Evolutionary conservation across 2,329 filamentous ascomycete genomes (phyloP), one percentile per base, ranked within the genome.

Genomic region (Xylaria hypoxylon): DNA sequence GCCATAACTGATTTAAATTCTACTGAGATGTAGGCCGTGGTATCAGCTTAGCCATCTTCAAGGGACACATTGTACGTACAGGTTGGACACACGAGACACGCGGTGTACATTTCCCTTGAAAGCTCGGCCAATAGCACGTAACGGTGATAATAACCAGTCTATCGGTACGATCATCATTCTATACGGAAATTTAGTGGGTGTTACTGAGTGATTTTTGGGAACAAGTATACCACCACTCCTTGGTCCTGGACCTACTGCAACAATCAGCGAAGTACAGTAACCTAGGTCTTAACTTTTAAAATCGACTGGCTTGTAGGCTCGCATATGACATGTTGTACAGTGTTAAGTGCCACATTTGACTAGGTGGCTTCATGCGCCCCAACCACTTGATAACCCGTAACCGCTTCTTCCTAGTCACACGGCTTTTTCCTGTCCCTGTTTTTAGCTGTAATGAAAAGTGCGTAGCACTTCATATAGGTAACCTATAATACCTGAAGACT

Each of bases 371-470:
- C 52, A 22, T 22, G 4, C 51, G 38, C 62, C 52, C 58, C 58
- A 48, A 51, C 51, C 31, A 53, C 31, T 31, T 38, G 10, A 53
- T n/a, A n/a, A 38, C 44, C 52, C 3, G 44, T 44, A 51, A 45
- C 44, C 47, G 28, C 24, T 51, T 47, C 13, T 59, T 50, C 56
- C 62, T 44, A 38, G 24, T 60, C 56, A 44, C 51, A 52, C 45
- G 28, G 26, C n/a, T 50, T 33, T 50, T 55, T 65, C 62, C 57
- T 35, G 44, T 47, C 38, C 40, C 35, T 31, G 15, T 13, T n/a
- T n/a, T 55, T 15, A 28, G 52, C 35, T 10, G 35, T 42, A 38
- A 42, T n/a, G 6, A 38, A n/a, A 8, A 11, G 19, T 42, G 51
- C 35, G 22, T 55, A 55, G n/a, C 28, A 22, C 48, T 42, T 55